Evolutionary conservation across 176 grass and related monocot genomes (phyloP), one percentile per base, ranked within the genome.

Genomic region (Oryza coarctata): DNA sequence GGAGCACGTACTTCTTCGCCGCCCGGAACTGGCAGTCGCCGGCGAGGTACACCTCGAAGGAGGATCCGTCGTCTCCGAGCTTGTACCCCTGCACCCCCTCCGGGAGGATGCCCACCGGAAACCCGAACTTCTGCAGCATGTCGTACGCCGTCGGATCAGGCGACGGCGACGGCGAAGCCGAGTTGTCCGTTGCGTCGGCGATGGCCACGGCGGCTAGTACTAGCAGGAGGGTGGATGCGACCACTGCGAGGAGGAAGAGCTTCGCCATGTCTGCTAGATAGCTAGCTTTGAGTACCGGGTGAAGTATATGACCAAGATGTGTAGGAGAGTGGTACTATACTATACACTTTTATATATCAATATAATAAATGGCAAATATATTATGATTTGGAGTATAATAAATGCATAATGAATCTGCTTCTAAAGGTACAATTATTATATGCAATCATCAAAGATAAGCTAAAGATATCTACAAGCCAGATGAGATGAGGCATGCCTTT

Each of bases 21-120:
- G 81, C 77, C 13, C 63, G 49, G 44, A 93, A 73, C 64, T 88
- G 0, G 50, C 90, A 93, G 31, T 89, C 83, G 2, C 17, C 55
- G 4, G 34, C 44, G 22, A 91, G 82, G 65, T 85, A 76, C 38
- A 93, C 86, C 86, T 93, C 83, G 26, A 94, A 94, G 79, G 63
- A 84, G 20, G 80, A 86, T 0, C 50, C 20, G 12, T 94, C 80
- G 3, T 74, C 20, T 4, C 6, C 4, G 32, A 89, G 77, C 18
- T 58, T 14, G 62, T 91, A 94, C 9, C 86, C 55, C 6, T 64
- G 71, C 58, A 81, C 84, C 0, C 90, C 90, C 44, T 85, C 81
- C 2, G 35, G 55, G 55, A 60, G 55, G 55, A 60, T n/a, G 22
- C 55, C 55, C 2, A 25, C 22, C 0, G 55, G 55, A 15, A 89